These are phyloP conservation scores for Alternaria hordeiaustralica DNA, from an alignment of 2,329 filamentous ascomycete species.

Conservation along the genomic window DNA sequence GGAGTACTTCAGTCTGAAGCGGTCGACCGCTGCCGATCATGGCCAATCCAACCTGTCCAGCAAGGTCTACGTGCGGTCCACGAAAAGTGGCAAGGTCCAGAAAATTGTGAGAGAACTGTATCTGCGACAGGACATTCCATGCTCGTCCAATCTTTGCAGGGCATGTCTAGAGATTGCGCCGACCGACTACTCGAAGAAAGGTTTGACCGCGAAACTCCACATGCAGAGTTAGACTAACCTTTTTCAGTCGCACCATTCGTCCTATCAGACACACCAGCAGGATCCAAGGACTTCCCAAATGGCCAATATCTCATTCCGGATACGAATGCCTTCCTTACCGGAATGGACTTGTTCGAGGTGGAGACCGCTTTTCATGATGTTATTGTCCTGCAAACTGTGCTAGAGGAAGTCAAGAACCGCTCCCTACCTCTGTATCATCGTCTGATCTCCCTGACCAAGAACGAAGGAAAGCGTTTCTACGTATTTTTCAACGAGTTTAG, in stretches of 20 bases:
- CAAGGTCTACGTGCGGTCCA: slow-evolving; percentile 95
- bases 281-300: slow-evolving; percentile 79
- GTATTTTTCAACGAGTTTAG: slow-evolving; percentile 99
- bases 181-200: slow-evolving; percentile 76
- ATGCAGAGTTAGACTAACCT: slow-evolving; percentile 25
- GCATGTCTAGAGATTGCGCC: slow-evolving; percentile 77
- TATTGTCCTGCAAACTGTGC: slow-evolving; percentile 92
- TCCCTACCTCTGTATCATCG: slow-evolving; percentile 95
- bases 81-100: slow-evolving; percentile 94
- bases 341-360: slow-evolving; percentile 97
- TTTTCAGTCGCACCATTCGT: slow-evolving; percentile 76
- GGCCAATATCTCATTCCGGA: slow-evolving; percentile 96
- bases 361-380: slow-evolving; percentile 93
- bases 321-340: slow-evolving; percentile 92
- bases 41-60: slow-evolving; percentile 80
- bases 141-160: slow-evolving; percentile 87
- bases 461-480: slow-evolving; percentile 96
- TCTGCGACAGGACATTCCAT: slow-evolving; percentile 94
- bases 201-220: slow-evolving; percentile 54
- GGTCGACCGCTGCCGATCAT: slow-evolving; percentile 61
- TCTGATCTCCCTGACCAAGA: slow-evolving; percentile 86
- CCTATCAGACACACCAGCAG: slow-evolving; percentile 85
- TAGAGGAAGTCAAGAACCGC: slow-evolving; percentile 93
- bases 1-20: slow-evolving; percentile 62
- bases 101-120: slow-evolving; percentile 98